Evolutionary conservation across 768 basidiomycete species (phyloP).

Genomic region (Tylopilus subfusipes): DNA sequence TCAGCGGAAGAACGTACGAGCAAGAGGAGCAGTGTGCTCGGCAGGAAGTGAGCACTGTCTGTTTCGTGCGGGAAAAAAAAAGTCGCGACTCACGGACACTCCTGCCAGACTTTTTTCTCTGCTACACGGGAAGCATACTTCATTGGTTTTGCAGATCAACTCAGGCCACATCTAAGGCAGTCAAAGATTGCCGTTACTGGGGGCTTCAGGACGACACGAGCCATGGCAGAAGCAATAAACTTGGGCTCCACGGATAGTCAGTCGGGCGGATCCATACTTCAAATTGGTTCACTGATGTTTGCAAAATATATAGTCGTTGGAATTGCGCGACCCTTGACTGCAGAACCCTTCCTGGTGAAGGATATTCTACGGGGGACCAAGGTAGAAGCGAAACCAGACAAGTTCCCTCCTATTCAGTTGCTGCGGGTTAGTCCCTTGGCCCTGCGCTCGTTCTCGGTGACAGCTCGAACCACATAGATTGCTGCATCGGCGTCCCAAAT

Average conservation of each 20-base stretch:
- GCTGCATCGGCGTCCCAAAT: slow-evolving; percentile 31
- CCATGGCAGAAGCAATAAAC: slow-evolving; percentile 29
- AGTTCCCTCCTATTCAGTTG: slow-evolving; percentile 38
- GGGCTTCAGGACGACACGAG: slow-evolving; percentile 27
- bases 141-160: slow-evolving; percentile 28
- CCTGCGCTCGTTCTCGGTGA: background rate
- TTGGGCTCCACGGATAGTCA: slow-evolving; percentile 25
- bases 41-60: slow-evolving; percentile 10
- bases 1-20: slow-evolving; percentile 40
- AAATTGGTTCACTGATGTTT: background rate
- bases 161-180: slow-evolving; percentile 22
- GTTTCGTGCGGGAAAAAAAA: background rate
- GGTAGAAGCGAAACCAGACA: slow-evolving; percentile 22
- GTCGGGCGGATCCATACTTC: background rate
- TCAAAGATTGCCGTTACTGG: slow-evolving; percentile 31
- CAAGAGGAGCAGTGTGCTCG: background rate
- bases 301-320: slow-evolving; percentile 25
- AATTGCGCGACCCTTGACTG: slow-evolving; percentile 28
- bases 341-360: slow-evolving; percentile 29
- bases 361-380: slow-evolving; percentile 28
- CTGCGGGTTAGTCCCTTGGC: slow-evolving; percentile 21
- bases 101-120: slow-evolving; percentile 10
- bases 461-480: slow-evolving; percentile 17
- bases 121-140: slow-evolving; percentile 29
- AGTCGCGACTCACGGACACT: background rate